phyloP scores from a whole-genome alignment of 495 filamentous ascomycete species.

The Staphylotrichum tortipilum region DNA sequence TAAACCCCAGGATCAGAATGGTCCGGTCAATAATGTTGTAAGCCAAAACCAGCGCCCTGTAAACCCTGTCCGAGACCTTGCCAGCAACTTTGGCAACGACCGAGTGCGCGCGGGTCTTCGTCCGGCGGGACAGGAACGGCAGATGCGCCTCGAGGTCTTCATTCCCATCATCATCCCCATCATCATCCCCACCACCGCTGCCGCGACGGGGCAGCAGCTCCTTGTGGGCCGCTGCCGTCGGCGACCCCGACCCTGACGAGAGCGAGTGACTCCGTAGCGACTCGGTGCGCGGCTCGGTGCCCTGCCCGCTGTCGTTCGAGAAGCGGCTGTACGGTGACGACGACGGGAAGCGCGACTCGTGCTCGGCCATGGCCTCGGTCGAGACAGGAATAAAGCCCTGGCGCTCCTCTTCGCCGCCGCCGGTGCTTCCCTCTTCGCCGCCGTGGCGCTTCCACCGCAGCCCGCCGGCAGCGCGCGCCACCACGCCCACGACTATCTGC shows the following conservation, averaged over 20 bases:
- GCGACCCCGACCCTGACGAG: too few species aligned
- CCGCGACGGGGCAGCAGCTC: too few species aligned
- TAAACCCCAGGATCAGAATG: slow-evolving; percentile 43
- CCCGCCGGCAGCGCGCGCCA: slow-evolving; percentile 43
- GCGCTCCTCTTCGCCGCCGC: slow-evolving; percentile 33
- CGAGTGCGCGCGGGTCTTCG: slow-evolving; percentile 14
- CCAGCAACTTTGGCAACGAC: slow-evolving; percentile 24
- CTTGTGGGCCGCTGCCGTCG: too few species aligned
- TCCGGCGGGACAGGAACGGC: slow-evolving; percentile 11
- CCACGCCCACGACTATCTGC: slow-evolving; percentile 61
- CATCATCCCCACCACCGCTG: slow-evolving; percentile 41
- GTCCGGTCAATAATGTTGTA: slow-evolving; percentile 40
- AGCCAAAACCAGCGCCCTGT: slow-evolving; percentile 33
- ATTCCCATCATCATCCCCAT: slow-evolving; percentile 31
- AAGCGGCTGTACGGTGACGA: slow-evolving; percentile 47
- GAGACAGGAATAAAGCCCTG: slow-evolving; percentile 60
- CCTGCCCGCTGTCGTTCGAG: slow-evolving; percentile 84
- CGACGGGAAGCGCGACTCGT: slow-evolving; percentile 38
- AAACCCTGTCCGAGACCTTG: slow-evolving; percentile 34
- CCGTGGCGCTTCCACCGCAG: slow-evolving; percentile 13
- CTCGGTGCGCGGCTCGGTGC: slow-evolving; percentile 64
- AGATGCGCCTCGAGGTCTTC: slow-evolving; percentile 24
- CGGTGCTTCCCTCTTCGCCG: slow-evolving; percentile 6
- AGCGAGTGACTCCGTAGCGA: slow-evolving; percentile 57
- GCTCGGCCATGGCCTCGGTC: slow-evolving; percentile 55